Base-by-base conservation (phyloP, 768 basidiomycete genomes). In the Suillus cothurnatus region DNA sequence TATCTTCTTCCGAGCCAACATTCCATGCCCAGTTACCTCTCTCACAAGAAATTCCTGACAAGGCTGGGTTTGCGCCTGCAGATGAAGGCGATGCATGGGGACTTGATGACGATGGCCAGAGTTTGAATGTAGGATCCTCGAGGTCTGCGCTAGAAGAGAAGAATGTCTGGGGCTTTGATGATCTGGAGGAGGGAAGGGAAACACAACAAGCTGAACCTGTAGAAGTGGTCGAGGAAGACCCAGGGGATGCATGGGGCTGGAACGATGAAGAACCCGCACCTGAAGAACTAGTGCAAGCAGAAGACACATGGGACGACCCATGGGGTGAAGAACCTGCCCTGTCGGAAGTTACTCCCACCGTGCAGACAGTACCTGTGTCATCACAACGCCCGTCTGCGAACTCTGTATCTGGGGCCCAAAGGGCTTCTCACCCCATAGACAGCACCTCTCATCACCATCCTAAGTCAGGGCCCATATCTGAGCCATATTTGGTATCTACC, bases 181-280 rank as follows among this genome's bases (percentile, higher is more conserved):
- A 83, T 34, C 61, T 73, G 11, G 73, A 72, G 28, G 70, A 70
- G 45, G 75, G 74, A 17, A 68, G 55, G 6, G 64, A 66, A 26
- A 57, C 66, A 53, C 59, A 66, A 38, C 73, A 74, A 59, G 62
- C 66, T 6, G 71, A 67, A 41, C 65, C 68, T 6, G 66, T 28
- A 41, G 69, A 61, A 12, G 66, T 43, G 5, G 68, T 36, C 3
- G 69, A 70, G 11, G 72, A 71, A 17, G 84, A 86, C 67, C 75
- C 85, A 11, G 79, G 75, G 19, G 87, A 89, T 69, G 86, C 90
- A 0, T 94, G 93, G 92, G 93, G 88, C 3, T 92, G 88, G 88
- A 88, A 91, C 45, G 86, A 87, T 49, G 86, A 86, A 36, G 80
- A 75, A 56, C 34, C 62, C 15, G 61, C 77, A 7, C 59, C 72